Conservation (phyloP, 768 basidiomycete species). For the Lactifluus volemus region DNA sequence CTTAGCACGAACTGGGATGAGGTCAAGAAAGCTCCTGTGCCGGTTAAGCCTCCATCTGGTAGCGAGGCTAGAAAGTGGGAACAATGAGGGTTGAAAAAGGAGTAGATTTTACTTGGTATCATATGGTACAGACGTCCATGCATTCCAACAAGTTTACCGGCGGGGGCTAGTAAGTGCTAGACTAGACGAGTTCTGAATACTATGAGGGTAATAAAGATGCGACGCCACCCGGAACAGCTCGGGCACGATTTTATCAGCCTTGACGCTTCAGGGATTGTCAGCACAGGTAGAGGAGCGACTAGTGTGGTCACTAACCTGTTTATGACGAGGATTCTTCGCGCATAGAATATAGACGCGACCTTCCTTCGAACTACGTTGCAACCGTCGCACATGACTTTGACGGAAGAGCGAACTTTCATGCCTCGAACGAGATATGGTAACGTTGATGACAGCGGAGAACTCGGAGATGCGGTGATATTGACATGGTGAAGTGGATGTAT, state of each 20-base stretch:
- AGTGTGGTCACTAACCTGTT: slow-evolving; percentile 56
- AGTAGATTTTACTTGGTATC: slow-evolving; percentile 1
- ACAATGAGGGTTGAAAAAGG: slow-evolving; percentile 13
- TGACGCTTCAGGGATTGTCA: slow-evolving; percentile 44
- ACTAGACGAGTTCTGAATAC: neutral
- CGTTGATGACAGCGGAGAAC: slow-evolving; percentile 24
- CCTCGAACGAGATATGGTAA: slow-evolving; percentile 45
- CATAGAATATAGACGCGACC: slow-evolving; percentile 91
- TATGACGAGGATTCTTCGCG: slow-evolving; percentile 92
- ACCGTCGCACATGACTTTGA: slow-evolving; percentile 92
- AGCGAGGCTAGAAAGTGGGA: slow-evolving; percentile 79
- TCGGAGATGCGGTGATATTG: slow-evolving; percentile 18
- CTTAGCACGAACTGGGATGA: slow-evolving; percentile 95
- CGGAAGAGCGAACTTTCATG: slow-evolving; percentile 94
- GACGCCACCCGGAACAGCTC: neutral
- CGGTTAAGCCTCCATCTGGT: slow-evolving; percentile 77
- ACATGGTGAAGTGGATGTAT: slow-evolving; percentile 26
- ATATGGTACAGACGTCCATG: neutral
- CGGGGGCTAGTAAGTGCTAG: neutral
- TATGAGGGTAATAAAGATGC: neutral
- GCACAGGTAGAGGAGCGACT: slow-evolving; percentile 6
- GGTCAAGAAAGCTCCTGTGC: slow-evolving; percentile 59
- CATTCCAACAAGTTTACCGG: neutral
- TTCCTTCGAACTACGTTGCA: slow-evolving; percentile 80
- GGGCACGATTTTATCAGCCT: slow-evolving; percentile 32